Evolutionary conservation across 2,329 filamentous ascomycete species (phyloP).

Genomic region (Thermoascus crustaceus): DNA sequence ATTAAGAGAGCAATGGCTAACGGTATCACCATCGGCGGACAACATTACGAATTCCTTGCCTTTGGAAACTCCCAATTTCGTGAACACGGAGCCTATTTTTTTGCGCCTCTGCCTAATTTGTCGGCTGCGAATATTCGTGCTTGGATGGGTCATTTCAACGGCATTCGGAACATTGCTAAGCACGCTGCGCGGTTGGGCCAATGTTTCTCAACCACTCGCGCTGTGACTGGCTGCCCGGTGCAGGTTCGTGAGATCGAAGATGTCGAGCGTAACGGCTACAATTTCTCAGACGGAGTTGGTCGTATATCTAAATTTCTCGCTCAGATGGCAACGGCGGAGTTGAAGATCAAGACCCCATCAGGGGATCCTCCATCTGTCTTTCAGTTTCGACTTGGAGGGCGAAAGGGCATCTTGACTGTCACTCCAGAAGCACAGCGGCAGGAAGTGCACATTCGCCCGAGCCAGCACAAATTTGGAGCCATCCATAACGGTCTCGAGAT

Average conservation of each 20-base stretch:
- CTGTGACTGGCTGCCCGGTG: conserved; percentile 57
- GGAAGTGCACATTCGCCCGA: conserved; percentile 70
- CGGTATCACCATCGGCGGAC: conserved; percentile 74
- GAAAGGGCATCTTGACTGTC: conserved; percentile 77
- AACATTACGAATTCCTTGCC: conserved; percentile 80
- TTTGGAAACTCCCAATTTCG: conserved; percentile 94
- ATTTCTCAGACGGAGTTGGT: conserved; percentile 87
- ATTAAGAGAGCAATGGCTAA: conserved; percentile 63
- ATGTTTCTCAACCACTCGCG: conserved; percentile 87
- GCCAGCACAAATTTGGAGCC: conserved; percentile 79
- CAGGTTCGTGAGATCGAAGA: conserved; percentile 56
- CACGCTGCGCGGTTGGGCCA: conserved; percentile 84
- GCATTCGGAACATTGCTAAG: conserved; percentile 80
- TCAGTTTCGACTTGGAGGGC: conserved; percentile 87
- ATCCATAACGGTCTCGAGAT: conserved; percentile 70
- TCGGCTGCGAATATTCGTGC: conserved; percentile 68
- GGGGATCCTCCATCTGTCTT: conserved; percentile 66
- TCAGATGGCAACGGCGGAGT: conserved; percentile 61
- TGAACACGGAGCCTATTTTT: conserved; percentile 89
- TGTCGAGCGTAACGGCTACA: conserved; percentile 58
- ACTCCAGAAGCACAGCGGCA: conserved; percentile 59
- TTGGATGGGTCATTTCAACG: conserved; percentile 79
- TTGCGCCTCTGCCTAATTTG: conserved; percentile 59
- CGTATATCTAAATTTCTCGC: conserved; percentile 79
- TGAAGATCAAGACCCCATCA: conserved; percentile 50